Evolutionary conservation across 1,139 yeast genomes (phyloP).

Genomic region (Saccharomycopsis hybrid): DNA sequence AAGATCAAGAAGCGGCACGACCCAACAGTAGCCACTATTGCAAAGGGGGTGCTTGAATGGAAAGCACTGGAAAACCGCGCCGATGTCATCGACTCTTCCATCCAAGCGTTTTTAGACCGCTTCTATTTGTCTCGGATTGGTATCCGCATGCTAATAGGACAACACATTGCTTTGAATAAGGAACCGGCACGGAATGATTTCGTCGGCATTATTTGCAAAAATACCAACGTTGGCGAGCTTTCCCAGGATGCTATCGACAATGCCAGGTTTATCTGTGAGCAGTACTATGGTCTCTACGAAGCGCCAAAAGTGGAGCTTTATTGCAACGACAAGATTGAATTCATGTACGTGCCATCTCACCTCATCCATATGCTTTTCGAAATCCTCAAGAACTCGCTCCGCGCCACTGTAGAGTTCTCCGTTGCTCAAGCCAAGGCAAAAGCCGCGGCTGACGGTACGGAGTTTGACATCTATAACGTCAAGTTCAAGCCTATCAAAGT

Average conservation of each 20-base stretch:
- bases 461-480: conserved; percentile 54
- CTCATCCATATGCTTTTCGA: conserved; percentile 84
- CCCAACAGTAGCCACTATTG: conserved; percentile 89
- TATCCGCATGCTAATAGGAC: conserved; percentile 84
- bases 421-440: conserved; percentile 30
- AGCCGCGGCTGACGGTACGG: too few relatives aligned
- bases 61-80: conserved; percentile 30
- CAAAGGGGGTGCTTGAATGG: conserved; percentile 92
- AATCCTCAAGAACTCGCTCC: conserved; percentile 70
- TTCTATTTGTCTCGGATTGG: conserved; percentile 87
- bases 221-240: conserved; percentile 71
- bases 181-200: conserved; percentile 59
- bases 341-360: conserved; percentile 90
- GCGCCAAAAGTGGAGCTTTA: conserved; percentile 76
- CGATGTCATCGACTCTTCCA: conserved; percentile 44
- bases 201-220: conserved; percentile 81
- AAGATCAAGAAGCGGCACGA: conserved; percentile 81
- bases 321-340: conserved; percentile 58
- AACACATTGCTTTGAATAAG: conserved; percentile 73
- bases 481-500: conserved; percentile 80
- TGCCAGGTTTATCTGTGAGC: conserved; percentile 82
- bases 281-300: conserved; percentile 75
- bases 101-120: conserved; percentile 73
- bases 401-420: conserved; percentile 81
- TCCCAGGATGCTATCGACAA: conserved; percentile 84